Percentiles rank a stretch among this genome's conserved stretches.
Evolutionary conservation across 352 stramenopile species (phyloP).

Genomic region (Elongisporangium anandrum): DNA sequence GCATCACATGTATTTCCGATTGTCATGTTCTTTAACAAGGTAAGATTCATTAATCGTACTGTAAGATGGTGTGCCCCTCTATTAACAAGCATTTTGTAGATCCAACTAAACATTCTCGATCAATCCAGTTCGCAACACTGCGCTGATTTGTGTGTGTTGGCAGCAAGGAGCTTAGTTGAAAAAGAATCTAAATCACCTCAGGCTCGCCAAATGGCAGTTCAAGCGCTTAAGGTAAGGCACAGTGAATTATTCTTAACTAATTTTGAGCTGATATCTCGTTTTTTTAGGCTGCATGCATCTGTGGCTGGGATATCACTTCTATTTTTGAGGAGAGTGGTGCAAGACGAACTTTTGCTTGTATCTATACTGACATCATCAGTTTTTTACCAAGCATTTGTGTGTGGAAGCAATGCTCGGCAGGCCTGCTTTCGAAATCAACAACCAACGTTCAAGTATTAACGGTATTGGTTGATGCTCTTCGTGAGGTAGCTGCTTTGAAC

Average conservation of each 20-base stretch:
- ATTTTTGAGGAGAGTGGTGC: constrained; percentile 30
- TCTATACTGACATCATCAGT: constrained; percentile 42
- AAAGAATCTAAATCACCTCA: constrained; percentile 2
- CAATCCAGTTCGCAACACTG: background rate
- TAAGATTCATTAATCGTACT: background rate
- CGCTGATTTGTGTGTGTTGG: constrained; percentile 6
- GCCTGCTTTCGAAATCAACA: constrained; percentile 25
- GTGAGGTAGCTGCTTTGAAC: constrained; percentile 28
- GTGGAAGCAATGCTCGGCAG: constrained; percentile 29
- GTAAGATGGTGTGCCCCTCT: too few relatives aligned
- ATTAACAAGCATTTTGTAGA: background rate
- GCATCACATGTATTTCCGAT: background rate
- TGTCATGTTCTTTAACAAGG: background rate
- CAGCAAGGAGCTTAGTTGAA: constrained; percentile 5
- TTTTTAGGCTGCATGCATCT: constrained; percentile 25
- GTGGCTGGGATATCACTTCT: constrained; percentile 41
- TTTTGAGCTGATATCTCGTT: constrained; percentile 17
- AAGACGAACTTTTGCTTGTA: constrained; percentile 20
- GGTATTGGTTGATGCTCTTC: constrained; percentile 31
- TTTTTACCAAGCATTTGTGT: constrained; percentile 34
- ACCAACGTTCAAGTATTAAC: constrained; percentile 26
- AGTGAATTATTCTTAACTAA: too few relatives aligned
- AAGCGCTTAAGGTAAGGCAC: constrained; percentile 23
- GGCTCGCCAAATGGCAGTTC: constrained; percentile 5
- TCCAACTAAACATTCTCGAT: constrained; percentile 4